Conservation (phyloP, 2,329 filamentous ascomycete genomes). For the Colletotrichum orchidophilum region DNA sequence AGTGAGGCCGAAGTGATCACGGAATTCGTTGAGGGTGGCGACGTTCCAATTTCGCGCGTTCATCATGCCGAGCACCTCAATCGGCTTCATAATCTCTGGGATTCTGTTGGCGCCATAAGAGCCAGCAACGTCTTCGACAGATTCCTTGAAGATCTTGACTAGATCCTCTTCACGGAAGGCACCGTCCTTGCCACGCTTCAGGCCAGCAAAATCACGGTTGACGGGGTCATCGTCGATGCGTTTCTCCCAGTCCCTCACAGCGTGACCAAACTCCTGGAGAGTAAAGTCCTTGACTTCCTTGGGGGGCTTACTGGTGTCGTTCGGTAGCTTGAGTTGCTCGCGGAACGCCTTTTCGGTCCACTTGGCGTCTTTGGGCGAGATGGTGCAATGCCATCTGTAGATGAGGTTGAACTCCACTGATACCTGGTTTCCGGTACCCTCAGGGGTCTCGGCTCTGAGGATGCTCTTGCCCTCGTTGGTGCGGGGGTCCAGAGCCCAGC, state of each 20-base stretch:
- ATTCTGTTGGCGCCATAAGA: conserved; percentile 64
- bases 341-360: conserved; percentile 41
- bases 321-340: conserved; percentile 29
- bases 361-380: conserved; percentile 42
- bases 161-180: conserved; percentile 63
- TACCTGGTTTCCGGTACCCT: conserved; percentile 46
- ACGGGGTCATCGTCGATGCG: conserved; percentile 58
- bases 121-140: conserved; percentile 60
- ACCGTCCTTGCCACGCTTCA: conserved; percentile 60
- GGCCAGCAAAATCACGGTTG: conserved; percentile 60
- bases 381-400: conserved; percentile 46
- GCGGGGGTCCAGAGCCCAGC: conserved; percentile 59
- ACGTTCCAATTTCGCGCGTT: conserved; percentile 67
- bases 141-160: conserved; percentile 60
- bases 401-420: conserved; percentile 47
- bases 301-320: not conserved
- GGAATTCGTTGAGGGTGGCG: conserved; percentile 70
- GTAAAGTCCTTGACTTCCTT: conserved; percentile 2
- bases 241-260: conserved; percentile 45
- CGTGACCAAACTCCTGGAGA: conserved; percentile 3
- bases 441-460: conserved; percentile 42
- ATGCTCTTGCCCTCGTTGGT: conserved; percentile 39
- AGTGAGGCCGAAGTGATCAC: conserved; percentile 67
- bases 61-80: conserved; percentile 69
- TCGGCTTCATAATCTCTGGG: conserved; percentile 62